Evolutionary conservation across 2,329 filamentous ascomycete species (phyloP).

Genomic region (Phialophora expanda): DNA sequence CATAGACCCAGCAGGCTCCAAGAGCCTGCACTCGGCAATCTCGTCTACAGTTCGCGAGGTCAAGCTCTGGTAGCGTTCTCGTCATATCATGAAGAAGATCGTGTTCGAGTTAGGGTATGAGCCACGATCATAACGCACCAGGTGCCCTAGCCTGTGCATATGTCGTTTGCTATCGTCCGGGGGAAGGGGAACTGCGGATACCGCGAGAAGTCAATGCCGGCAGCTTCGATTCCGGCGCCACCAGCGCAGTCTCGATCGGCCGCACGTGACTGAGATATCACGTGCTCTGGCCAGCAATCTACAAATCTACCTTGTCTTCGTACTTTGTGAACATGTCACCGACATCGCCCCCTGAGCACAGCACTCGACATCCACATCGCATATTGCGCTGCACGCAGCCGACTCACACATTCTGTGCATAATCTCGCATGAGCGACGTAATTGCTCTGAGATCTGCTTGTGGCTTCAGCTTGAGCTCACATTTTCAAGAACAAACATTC

Average conservation of each 20-base stretch:
- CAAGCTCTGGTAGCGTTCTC: background rate
- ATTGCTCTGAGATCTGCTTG: constrained; percentile 13
- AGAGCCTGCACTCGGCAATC: background rate
- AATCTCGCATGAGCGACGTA: constrained; percentile 4
- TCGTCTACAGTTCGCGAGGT: background rate
- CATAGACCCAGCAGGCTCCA: constrained; percentile 7
- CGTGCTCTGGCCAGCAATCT: background rate
- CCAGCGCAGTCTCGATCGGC: background rate
- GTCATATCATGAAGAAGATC: background rate
- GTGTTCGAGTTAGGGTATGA: background rate
- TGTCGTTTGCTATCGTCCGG: background rate
- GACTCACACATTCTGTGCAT: constrained; percentile 1
- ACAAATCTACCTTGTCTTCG: background rate
- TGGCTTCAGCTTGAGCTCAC: constrained; percentile 1
- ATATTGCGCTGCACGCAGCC: constrained; percentile 19
- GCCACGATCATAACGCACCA: background rate
- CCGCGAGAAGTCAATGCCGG: background rate
- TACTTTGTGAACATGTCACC: background rate
- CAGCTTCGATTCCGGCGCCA: background rate
- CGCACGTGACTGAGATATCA: background rate
- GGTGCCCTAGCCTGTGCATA: background rate
- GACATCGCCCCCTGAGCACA: constrained; percentile 20
- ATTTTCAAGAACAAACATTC: background rate
- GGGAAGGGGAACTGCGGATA: background rate
- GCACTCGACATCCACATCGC: constrained; percentile 11